Conservation (phyloP, 805 yeast species). For the Nakazawaea populi region DNA sequence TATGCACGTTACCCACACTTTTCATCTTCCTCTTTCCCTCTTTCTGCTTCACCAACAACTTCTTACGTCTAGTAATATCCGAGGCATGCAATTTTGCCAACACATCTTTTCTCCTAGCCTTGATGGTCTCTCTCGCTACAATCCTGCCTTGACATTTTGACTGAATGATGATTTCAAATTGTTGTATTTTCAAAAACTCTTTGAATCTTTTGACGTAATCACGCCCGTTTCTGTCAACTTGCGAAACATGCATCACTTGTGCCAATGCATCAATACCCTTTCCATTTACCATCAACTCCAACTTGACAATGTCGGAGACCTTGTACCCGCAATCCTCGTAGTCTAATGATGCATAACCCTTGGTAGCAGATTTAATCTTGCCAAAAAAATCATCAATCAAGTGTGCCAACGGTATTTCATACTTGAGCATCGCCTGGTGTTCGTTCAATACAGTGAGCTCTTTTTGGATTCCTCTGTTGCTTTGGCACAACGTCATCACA, state of each 20-base stretch:
- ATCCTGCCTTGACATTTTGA: conserved; percentile 78
- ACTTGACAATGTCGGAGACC: conserved; percentile 73
- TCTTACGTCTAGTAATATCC: conserved; percentile 85
- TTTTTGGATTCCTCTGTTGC: conserved; percentile 75
- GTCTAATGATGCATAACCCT: conserved; percentile 91
- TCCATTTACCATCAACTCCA: conserved; percentile 88
- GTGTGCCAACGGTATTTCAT: conserved; percentile 80
- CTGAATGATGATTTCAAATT: conserved; percentile 90
- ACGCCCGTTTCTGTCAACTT: conserved; percentile 65
- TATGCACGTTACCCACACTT: conserved; percentile 68
- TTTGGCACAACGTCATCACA: conserved; percentile 82
- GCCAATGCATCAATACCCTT: conserved; percentile 87
- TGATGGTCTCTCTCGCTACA: conserved; percentile 87
- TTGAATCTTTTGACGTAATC: conserved; percentile 83
- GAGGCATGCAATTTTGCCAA: conserved; percentile 90
- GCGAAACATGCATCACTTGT: conserved; percentile 79
- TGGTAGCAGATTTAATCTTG: conserved; percentile 79
- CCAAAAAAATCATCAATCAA: conserved; percentile 95
- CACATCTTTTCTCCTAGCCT: conserved; percentile 94
- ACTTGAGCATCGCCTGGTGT: conserved; percentile 77
- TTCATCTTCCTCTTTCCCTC: conserved; percentile 89
- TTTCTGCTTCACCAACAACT: conserved; percentile 80
- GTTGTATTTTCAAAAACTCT: conserved; percentile 71
- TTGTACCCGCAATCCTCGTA: conserved; percentile 91
- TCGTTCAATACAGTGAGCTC: conserved; percentile 72